These are phyloP conservation scores for Clonostachys rosea DNA, from an alignment of 2,329 filamentous ascomycete species.

Conservation along the genomic window DNA sequence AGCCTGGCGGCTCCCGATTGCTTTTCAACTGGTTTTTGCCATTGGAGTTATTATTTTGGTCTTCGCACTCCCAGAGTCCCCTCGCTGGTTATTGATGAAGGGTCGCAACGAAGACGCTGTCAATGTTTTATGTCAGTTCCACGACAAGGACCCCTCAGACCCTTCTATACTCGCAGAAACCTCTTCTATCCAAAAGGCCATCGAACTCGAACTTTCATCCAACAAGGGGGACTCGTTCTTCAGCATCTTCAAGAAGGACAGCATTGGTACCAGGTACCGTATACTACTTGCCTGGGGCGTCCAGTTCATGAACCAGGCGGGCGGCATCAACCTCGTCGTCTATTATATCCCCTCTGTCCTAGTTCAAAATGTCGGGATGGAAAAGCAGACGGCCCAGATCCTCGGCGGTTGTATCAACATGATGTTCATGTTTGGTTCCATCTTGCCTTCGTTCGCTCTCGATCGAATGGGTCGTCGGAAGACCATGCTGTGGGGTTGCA, in stretches of 20 bases:
- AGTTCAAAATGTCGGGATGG: too few relatives aligned
- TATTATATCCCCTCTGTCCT: too few relatives aligned
- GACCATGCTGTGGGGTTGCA: background rate
- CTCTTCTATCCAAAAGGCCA: too few relatives aligned
- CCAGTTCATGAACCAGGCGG: too few relatives aligned
- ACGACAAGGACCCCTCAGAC: conserved; percentile 27
- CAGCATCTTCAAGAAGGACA: too few relatives aligned
- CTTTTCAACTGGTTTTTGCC: background rate
- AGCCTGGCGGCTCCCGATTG: background rate
- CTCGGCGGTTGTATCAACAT: background rate
- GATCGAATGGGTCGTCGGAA: background rate
- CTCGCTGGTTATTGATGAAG: conserved; percentile 51
- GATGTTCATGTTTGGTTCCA: background rate
- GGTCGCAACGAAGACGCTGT: conserved; percentile 44
- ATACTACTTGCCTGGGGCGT: too few relatives aligned
- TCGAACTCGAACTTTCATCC: too few relatives aligned
- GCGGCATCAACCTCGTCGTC: too few relatives aligned
- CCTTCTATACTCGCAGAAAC: too few relatives aligned
- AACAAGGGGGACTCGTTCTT: too few relatives aligned
- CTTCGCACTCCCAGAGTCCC: conserved; percentile 53
- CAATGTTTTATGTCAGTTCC: conserved; percentile 44
- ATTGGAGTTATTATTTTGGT: conserved; percentile 25
- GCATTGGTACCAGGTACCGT: too few relatives aligned
- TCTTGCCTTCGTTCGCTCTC: background rate
- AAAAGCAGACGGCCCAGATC: too few relatives aligned